These are phyloP conservation scores for Juglanconis oblonga DNA, from an alignment of 2,329 filamentous ascomycete genomes.

Conservation along the genomic window DNA sequence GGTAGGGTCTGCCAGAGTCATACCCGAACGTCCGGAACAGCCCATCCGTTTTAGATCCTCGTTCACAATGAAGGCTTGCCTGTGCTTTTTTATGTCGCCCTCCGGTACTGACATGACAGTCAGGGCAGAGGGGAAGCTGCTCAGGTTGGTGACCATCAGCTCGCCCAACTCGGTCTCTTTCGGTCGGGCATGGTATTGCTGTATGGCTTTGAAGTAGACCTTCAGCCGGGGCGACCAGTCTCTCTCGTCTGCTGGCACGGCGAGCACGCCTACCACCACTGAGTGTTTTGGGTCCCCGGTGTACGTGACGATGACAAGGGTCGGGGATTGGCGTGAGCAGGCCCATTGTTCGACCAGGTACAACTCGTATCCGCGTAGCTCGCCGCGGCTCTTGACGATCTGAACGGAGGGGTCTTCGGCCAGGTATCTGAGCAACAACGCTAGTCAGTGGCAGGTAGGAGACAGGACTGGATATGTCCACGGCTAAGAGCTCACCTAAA, in stretches of 20 bases:
- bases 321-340: slow-evolving; percentile 85
- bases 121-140: slow-evolving; percentile 84
- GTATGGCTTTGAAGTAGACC: slow-evolving; percentile 82
- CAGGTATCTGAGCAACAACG: slow-evolving; percentile 58
- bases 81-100: slow-evolving; percentile 77
- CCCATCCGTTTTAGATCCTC: slow-evolving; percentile 89
- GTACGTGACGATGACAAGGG: slow-evolving; percentile 87
- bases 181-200: slow-evolving; percentile 78
- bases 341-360: slow-evolving; percentile 98
- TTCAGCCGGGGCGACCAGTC: slow-evolving; percentile 77
- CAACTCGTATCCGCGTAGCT: slow-evolving; percentile 80
- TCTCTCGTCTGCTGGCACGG: slow-evolving; percentile 75
- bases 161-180: slow-evolving; percentile 80
- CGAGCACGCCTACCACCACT: slow-evolving; percentile 76
- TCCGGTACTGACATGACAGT: slow-evolving; percentile 89
- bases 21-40: slow-evolving; percentile 83
- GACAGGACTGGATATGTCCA: not conserved
- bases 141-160: slow-evolving; percentile 91
- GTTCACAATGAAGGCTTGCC: slow-evolving; percentile 86
- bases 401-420: slow-evolving; percentile 78
- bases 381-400: slow-evolving; percentile 68
- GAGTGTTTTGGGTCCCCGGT: slow-evolving; percentile 80
- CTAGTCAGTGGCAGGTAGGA: not conserved
- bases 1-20: slow-evolving; percentile 76
- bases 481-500: slow-evolving; percentile 41